Conservation (phyloP, 768 basidiomycete genomes). For the Phallus indusiatus region DNA sequence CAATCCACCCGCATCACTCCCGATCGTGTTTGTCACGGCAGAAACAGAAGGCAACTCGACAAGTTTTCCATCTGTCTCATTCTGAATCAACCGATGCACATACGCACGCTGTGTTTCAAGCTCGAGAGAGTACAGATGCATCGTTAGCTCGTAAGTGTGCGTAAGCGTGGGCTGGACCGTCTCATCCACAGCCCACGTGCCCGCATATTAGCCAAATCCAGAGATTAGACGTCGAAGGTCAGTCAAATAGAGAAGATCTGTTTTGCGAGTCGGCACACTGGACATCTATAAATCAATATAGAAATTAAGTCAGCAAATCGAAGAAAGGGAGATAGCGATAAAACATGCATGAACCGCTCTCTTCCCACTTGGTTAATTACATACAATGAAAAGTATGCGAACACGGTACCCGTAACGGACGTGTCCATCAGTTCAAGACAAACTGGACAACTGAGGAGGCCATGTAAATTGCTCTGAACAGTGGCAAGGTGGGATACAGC, state of each 20-base stretch:
- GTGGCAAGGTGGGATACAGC: slow-evolving; percentile 48
- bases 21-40: slow-evolving; percentile 34
- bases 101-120: slow-evolving; percentile 95
- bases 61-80: slow-evolving; percentile 88
- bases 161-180: slow-evolving; percentile 89
- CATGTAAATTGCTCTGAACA: slow-evolving; percentile 48
- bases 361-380: too few species aligned
- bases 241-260: too few species aligned
- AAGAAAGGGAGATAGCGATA: too few species aligned
- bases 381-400: too few species aligned
- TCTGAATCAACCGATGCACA: too few species aligned
- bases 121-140: slow-evolving; percentile 90
- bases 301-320: too few species aligned
- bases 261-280: too few species aligned
- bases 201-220: slow-evolving; percentile 99
- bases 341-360: too few species aligned
- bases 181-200: slow-evolving; percentile 90
- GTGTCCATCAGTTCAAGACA: too few species aligned
- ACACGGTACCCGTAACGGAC: too few species aligned
- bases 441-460: slow-evolving; percentile 91
- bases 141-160: slow-evolving; percentile 83
- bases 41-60: slow-evolving; percentile 91
- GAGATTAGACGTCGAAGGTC: too few species aligned
- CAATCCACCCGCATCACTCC: slow-evolving; percentile 33
- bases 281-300: too few species aligned